Conservation (phyloP, 441 rosid genomes). For the Codiaeum variegatum region DNA sequence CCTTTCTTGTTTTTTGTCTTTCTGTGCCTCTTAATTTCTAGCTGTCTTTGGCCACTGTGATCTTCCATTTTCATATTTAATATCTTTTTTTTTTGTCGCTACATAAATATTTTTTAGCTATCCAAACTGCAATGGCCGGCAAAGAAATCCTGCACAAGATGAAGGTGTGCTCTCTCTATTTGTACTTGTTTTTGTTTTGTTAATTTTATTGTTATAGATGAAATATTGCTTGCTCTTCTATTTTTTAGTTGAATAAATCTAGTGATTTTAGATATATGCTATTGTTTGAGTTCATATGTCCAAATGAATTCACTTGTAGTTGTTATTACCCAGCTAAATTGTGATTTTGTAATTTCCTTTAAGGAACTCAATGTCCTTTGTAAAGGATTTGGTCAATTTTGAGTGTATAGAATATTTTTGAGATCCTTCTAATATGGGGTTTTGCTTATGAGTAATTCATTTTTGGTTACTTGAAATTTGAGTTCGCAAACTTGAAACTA, state of each 20-base stretch:
- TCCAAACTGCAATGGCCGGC: constrained; percentile 34
- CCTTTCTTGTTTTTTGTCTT: not conserved
- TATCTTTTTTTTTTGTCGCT: too few relatives aligned
- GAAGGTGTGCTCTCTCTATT: constrained; percentile 38
- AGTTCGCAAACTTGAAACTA: too few relatives aligned
- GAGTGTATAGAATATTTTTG: not conserved
- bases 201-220: too few relatives aligned
- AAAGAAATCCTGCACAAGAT: constrained; percentile 68
- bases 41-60: constrained; percentile 8
- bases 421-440: not conserved
- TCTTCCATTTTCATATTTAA: constrained; percentile 1
- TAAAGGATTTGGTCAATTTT: not conserved
- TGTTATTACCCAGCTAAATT: not conserved
- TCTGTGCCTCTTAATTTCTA: not conserved
- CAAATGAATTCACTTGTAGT: not conserved
- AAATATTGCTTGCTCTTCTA: not conserved
- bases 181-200: not conserved
- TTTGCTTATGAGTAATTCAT: not conserved
- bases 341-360: not conserved
- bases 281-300: not conserved
- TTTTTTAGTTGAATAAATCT: not conserved
- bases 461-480: not conserved
- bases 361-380: not conserved
- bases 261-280: not conserved
- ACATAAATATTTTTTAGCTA: not conserved